These are phyloP conservation scores for Chaetomiaceae sp. DNA, from an alignment of 2,329 filamentous ascomycete species.

Conservation along the genomic window DNA sequence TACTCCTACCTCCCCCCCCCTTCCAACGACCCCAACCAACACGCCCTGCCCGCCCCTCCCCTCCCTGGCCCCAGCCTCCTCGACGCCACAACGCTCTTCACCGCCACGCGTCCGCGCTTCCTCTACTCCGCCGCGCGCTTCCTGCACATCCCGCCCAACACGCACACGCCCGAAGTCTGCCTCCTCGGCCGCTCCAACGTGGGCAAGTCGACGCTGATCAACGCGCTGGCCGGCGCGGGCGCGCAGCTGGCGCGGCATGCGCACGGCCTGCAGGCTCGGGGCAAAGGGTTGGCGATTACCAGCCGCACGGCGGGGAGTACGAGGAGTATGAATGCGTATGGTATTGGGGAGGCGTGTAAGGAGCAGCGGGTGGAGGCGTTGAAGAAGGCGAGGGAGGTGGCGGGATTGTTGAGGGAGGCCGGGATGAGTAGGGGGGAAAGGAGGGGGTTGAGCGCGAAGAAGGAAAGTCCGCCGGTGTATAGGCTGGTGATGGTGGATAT, in stretches of 20 bases:
- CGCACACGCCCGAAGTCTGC: constrained; percentile 56
- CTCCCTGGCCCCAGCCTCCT: constrained; percentile 19
- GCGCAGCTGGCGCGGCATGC: constrained; percentile 23
- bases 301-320: constrained; percentile 48
- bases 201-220: constrained; percentile 84
- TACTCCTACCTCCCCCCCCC: constrained; percentile 28
- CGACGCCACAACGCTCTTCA: constrained; percentile 25
- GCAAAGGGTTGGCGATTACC: constrained; percentile 46
- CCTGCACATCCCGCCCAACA: constrained; percentile 46
- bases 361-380: constrained; percentile 15
- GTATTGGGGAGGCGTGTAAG: constrained; percentile 39
- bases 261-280: constrained; percentile 29
- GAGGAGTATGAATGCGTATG: constrained; percentile 50
- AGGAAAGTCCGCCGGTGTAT: constrained; percentile 38
- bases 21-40: constrained; percentile 20
- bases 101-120: constrained; percentile 27
- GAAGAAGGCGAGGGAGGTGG: constrained; percentile 4
- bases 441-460: constrained; percentile 15
- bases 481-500: constrained; percentile 40
- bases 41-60: constrained; percentile 16
- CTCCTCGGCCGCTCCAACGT: constrained; percentile 84
- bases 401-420: constrained; percentile 7
- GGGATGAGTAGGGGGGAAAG: constrained; percentile 6
- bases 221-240: constrained; percentile 58
- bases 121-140: constrained; percentile 46